Percentiles rank a stretch among this genome's conserved stretches.
These are phyloP conservation scores for Stevia rebaudiana DNA, from an alignment of 140 eudicot species.

Conservation along the genomic window DNA sequence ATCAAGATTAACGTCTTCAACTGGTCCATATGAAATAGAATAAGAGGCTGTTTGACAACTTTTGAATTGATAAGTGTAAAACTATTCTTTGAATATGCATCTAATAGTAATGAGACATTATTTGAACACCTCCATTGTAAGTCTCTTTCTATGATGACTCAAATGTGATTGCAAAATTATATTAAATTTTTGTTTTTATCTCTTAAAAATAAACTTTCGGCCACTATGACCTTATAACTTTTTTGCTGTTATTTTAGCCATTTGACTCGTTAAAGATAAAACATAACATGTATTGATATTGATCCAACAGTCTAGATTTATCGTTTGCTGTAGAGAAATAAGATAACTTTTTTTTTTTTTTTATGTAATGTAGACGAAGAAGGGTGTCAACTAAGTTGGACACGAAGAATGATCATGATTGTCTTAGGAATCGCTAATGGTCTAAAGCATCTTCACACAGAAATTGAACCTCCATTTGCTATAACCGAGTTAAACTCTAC, in stretches of 20 bases:
- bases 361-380: slow-evolving; percentile 58
- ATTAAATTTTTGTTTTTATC: slow-evolving; percentile 5
- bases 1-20: too few species aligned
- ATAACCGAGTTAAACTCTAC: slow-evolving; percentile 74
- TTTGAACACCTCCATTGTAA: slow-evolving; percentile 95
- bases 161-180: too few species aligned
- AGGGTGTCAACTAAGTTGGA: slow-evolving; percentile 91
- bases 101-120: slow-evolving; percentile 95
- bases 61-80: too few species aligned
- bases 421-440: slow-evolving; percentile 85
- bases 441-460: slow-evolving; percentile 77
- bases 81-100: slow-evolving; percentile 92
- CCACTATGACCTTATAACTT: too few species aligned
- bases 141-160: slow-evolving; percentile 20
- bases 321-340: too few species aligned
- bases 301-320: too few species aligned
- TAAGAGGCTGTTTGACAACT: too few species aligned
- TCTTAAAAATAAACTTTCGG: slow-evolving; percentile 15
- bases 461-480: slow-evolving; percentile 82
- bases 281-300: too few species aligned
- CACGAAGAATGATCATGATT: slow-evolving; percentile 90
- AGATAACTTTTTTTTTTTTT: too few species aligned
- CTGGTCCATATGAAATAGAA: too few species aligned
- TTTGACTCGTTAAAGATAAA: too few species aligned
- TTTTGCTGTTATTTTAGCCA: too few species aligned